Percentiles rank a stretch among this genome's conserved stretches.
phyloP scores from a whole-genome alignment of 1,284 basidiomycete genomes.

The Ganoderma lingzhi region DNA sequence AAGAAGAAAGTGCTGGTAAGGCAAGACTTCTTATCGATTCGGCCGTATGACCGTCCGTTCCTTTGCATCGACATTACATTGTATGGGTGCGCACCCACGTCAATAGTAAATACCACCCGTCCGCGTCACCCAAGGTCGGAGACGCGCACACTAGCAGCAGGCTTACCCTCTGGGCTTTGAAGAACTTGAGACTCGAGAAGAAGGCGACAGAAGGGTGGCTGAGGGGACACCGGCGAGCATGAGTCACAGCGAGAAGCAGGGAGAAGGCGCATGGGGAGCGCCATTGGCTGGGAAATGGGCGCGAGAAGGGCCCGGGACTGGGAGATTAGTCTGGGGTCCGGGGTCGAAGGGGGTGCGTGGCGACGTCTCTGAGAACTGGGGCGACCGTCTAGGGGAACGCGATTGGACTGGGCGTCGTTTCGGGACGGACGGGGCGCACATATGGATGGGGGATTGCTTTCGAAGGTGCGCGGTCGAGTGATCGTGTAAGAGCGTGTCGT shows the following conservation, averaged over 20 bases:
- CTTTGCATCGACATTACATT: neutral
- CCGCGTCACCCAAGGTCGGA: neutral
- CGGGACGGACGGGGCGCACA: neutral
- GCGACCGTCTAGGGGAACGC: neutral
- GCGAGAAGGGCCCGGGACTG: neutral
- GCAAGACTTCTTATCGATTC: neutral
- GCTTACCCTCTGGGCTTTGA: neutral
- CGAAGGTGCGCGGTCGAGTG: neutral
- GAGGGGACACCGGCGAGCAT: neutral
- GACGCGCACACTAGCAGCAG: neutral
- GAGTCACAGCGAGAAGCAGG: neutral
- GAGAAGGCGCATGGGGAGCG: neutral
- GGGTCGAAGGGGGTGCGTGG: neutral
- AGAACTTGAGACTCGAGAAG: neutral
- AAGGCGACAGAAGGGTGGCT: neutral
- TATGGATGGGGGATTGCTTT: neutral
- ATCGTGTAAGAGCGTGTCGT: neutral
- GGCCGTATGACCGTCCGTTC: neutral
- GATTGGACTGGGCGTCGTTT: neutral
- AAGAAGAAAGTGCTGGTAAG: neutral
- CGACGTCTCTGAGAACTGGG: neutral
- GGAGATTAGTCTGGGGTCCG: neutral
- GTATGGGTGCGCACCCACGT: neutral
- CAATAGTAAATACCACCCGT: neutral
- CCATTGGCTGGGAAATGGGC: neutral